Base-by-base conservation (phyloP, 2,329 filamentous ascomycete species). In the Colletotrichum lini region DNA sequence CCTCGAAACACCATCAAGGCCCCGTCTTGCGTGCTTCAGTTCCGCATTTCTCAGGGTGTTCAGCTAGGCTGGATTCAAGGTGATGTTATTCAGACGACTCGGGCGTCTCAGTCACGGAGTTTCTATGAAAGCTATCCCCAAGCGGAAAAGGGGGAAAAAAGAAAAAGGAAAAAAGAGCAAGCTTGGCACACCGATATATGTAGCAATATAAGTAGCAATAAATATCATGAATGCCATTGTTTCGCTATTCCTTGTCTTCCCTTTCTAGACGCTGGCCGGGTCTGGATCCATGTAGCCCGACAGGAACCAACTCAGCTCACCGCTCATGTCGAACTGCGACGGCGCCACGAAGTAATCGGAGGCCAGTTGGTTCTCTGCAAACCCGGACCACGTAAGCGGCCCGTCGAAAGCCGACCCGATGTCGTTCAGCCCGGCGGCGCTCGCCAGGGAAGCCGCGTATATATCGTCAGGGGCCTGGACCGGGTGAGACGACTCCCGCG, bases 281-380 rank as follows among this genome's bases (percentile, higher is more conserved):
- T 70, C 62, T 15, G 62, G 40, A 12, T 70, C 67, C 40, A 66
- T 56, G 18, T 70, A 70, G 18, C 67, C 65, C 0, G 67, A 70
- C 9, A 66, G 18, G 13, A 70, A 70, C 67, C 62, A 70, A 21
- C 62, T 70, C 2, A 70, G 30, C 42, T 70, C 67, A 47, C 62
- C 67, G 18, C 62, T 61, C 62, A 70, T 66, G 30, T 66, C 67
- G 12, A 66, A 70, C 21, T 70, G 67, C 21, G 67, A 66, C 5
- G 67, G 62, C 4, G 67, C 62, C 2, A 70, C 62, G 18, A 60
- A 66, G 62, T 70, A 70, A 4, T 60, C 62, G 12, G 57, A 62
- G 2, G 56, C 67, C 5, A 66, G 56, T 30, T 66, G 67, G 23
- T 65, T 70, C 42, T 66, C 67, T 4, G 54, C 62, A 21, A 66